Evolutionary conservation across 306 rosid species (phyloP).

Genomic region (Cicer chorassanicum): DNA sequence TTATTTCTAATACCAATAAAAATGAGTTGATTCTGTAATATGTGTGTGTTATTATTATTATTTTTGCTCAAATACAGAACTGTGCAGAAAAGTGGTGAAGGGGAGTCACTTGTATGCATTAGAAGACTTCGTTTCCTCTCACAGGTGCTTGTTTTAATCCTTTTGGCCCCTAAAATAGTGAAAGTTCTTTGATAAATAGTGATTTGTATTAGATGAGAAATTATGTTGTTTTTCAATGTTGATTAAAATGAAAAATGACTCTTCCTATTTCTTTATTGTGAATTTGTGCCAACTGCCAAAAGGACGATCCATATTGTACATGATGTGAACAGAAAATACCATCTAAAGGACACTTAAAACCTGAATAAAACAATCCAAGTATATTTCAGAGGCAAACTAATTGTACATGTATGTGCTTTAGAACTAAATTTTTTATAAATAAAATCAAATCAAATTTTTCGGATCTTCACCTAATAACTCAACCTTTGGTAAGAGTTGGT

Average conservation of each 20-base stretch:
- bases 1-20: too few species aligned
- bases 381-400: conserved; percentile 15
- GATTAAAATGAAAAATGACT: conserved; percentile 6
- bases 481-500: conserved; percentile 9
- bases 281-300: too few species aligned
- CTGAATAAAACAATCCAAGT: conserved; percentile 21
- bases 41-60: too few species aligned
- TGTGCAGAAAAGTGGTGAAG: conserved; percentile 73
- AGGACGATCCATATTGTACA: too few species aligned
- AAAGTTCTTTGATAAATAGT: conserved; percentile 29
- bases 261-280: conserved; percentile 9
- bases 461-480: conserved; percentile 14
- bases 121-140: conserved; percentile 80
- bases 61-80: too few species aligned
- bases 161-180: conserved; percentile 1
- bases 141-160: conserved; percentile 60
- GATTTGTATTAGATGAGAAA: not conserved
- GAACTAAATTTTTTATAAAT: conserved; percentile 21
- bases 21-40: too few species aligned
- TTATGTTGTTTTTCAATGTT: not conserved
- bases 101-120: conserved; percentile 63
- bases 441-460: not conserved
- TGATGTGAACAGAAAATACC: too few species aligned
- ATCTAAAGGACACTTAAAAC: conserved; percentile 25
- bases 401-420: conserved; percentile 11